Base-by-base conservation (phyloP, 495 filamentous ascomycete genomes). In the Chaetomium cochliodes region DNA sequence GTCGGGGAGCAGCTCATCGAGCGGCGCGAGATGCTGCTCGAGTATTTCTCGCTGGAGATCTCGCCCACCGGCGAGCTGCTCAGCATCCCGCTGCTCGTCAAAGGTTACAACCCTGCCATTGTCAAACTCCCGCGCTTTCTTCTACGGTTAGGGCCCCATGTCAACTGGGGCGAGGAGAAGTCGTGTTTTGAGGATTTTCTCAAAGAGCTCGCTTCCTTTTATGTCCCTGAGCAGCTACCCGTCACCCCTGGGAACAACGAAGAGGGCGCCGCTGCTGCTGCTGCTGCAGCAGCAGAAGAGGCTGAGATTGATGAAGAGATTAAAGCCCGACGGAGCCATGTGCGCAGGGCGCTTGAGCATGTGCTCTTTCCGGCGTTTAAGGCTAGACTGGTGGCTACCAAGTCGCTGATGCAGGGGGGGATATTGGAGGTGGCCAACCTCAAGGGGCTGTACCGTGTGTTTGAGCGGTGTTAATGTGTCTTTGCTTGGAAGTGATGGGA, bases 381-480 rank as follows among this genome's bases (percentile, higher is more conserved):
- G 74, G 84, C 88, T 7, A 81, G 92, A 59, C 74, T 99, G 42
- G 88, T 98, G 64, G 93, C 92, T 28, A 96, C 93, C 49, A 89
- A 84, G 64, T 81, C 83, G 23, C 76, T 98, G 68, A 83, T 97
- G 74, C 84, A 85, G 62, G 78, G 74, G 2, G 90, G 88, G 22
- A 86, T 96, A 33, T 81, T 96, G 18, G 94, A 99, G 78, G 87
- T 97, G 28, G 96, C 96, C 0, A 90, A 97, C 80, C 77, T 98
- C 62, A 98, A 97, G 75, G 93, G 96, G 5, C 73, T 99, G 57
- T 99, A 99, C 76, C 81, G 91, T 49, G 93, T 97, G n/a, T 99
- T 99, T 80, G 96, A 99, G 78, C 83, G 96, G 55, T 98, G 93
- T 76, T 97, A 75, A 25, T 22, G 8, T 13, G 18, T 25, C 9